These are phyloP conservation scores for Delitschia confertaspora DNA, from an alignment of 495 filamentous ascomycete species.

Conservation along the genomic window DNA sequence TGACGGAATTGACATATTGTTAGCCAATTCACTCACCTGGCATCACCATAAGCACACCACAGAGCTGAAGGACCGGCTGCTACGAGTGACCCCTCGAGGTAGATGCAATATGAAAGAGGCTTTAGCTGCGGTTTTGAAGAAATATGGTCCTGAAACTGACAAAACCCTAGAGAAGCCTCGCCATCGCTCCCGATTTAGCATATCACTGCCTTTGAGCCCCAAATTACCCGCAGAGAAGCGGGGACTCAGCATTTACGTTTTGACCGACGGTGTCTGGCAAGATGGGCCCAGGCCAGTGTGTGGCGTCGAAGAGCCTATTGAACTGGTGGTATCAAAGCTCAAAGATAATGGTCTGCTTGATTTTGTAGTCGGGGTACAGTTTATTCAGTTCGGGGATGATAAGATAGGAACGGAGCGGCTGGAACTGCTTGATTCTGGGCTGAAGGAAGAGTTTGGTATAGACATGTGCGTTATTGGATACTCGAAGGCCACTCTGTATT, in stretches of 20 bases:
- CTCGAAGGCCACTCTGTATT: not conserved
- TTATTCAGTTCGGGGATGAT: conserved; percentile 38
- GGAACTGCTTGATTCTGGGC: conserved; percentile 26
- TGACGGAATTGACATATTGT: conserved; percentile 35
- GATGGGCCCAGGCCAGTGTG: conserved; percentile 1
- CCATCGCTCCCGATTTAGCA: not conserved
- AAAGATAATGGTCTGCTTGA: conserved; percentile 14
- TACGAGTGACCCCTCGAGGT: not conserved
- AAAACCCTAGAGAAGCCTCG: conserved; percentile 13
- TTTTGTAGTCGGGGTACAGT: conserved; percentile 35
- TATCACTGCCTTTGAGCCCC: no score
- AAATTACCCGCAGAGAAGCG: conserved; percentile 8
- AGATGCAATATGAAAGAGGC: conserved; percentile 1
- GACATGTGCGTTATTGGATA: not conserved
- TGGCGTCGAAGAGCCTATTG: conserved; percentile 24
- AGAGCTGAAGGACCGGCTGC: conserved; percentile 10
- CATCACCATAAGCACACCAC: conserved; percentile 15
- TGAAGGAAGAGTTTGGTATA: not conserved
- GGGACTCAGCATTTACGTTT: conserved; percentile 34
- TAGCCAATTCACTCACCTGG: conserved; percentile 25
- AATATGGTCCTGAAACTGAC: conserved; percentile 1
- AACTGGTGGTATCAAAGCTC: conserved; percentile 26
- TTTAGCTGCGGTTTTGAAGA: conserved; percentile 1
- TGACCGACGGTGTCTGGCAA: conserved; percentile 39
- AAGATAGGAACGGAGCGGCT: conserved; percentile 28